A percentile compares a stretch with the other conserved stretches of the same genome.
Conservation (phyloP, 371 early-diverging fungal species). For the Mortierella sp. region DNA sequence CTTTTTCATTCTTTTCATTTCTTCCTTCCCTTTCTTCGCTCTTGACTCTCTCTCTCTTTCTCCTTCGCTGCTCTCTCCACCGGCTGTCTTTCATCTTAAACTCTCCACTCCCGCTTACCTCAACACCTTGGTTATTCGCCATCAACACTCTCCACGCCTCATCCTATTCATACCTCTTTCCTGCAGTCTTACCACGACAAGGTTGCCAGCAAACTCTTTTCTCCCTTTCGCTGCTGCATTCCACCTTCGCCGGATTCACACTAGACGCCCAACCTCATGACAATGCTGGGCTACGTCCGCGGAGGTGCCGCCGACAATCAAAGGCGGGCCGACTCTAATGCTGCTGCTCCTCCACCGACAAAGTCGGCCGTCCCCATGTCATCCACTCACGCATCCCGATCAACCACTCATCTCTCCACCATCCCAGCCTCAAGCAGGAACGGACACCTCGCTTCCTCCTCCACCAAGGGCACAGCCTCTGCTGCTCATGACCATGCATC, state of each 20-base stretch:
- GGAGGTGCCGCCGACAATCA: slow-evolving; percentile 28
- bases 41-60: slow-evolving; percentile 9
- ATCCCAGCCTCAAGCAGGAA: slow-evolving; percentile 17
- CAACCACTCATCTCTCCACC: slow-evolving; percentile 10
- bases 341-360: slow-evolving; percentile 11
- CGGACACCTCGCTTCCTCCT: not conserved
- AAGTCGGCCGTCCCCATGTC: not conserved
- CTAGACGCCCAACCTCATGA: slow-evolving; percentile 18
- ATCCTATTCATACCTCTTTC: not conserved
- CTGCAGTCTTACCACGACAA: not conserved
- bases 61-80: not conserved
- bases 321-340: slow-evolving; percentile 11
- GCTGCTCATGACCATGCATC: not conserved
- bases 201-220: not conserved
- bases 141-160: not conserved
- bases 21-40: not conserved
- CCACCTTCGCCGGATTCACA: slow-evolving; percentile 1
- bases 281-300: slow-evolving; percentile 28
- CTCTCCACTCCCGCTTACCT: not conserved
- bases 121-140: not conserved
- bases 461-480: slow-evolving; percentile 9
- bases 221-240: not conserved
- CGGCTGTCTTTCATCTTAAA: too few species aligned
- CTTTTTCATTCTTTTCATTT: not conserved
- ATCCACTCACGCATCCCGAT: slow-evolving; percentile 20